Conservation (phyloP, 495 filamentous ascomycete species). For the Hypoxylon subgilvum region DNA sequence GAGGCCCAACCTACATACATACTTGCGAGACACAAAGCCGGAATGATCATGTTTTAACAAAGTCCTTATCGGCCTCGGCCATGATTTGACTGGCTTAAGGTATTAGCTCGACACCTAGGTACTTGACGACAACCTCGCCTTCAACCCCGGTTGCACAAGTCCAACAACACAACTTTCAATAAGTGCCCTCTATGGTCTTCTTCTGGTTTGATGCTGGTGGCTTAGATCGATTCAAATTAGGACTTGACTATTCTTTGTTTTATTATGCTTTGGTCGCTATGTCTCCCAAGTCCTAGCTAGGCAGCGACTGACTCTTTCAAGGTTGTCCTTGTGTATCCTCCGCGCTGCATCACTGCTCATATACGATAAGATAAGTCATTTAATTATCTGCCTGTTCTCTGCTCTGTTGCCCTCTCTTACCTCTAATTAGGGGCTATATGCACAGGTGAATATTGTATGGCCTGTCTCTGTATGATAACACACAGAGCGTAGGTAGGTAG, state of each 20-base stretch:
- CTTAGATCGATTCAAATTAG: not conserved
- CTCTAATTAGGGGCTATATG: not conserved
- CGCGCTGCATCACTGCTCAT: constrained; percentile 23
- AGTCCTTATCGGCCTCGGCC: constrained; percentile 10
- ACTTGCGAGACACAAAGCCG: constrained; percentile 4
- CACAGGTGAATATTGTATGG: not conserved
- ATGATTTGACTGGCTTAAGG: too few species aligned
- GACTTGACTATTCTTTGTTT: constrained; percentile 2
- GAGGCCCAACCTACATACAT: constrained; percentile 12
- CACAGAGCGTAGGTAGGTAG: too few species aligned
- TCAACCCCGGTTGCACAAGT: constrained; percentile 8
- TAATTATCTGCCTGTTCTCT: constrained; percentile 13
- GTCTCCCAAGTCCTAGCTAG: not conserved
- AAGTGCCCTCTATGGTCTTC: not conserved
- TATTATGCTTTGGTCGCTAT: not conserved
- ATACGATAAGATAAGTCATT: constrained; percentile 39
- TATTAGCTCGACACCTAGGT: too few species aligned
- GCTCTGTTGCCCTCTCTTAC: not conserved
- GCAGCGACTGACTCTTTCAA: constrained; percentile 6
- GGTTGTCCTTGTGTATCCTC: constrained; percentile 15
- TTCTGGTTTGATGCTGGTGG: not conserved
- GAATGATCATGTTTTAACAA: constrained; percentile 5
- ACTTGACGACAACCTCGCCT: constrained; percentile 27
- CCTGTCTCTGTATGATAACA: not conserved
- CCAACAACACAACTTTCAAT: constrained; percentile 6